A percentile compares a stretch with the other conserved stretches of the same genome.
Evolutionary conservation across 2,329 filamentous ascomycete species (phyloP).

Genomic region (Raffaelea ambrosiae): DNA sequence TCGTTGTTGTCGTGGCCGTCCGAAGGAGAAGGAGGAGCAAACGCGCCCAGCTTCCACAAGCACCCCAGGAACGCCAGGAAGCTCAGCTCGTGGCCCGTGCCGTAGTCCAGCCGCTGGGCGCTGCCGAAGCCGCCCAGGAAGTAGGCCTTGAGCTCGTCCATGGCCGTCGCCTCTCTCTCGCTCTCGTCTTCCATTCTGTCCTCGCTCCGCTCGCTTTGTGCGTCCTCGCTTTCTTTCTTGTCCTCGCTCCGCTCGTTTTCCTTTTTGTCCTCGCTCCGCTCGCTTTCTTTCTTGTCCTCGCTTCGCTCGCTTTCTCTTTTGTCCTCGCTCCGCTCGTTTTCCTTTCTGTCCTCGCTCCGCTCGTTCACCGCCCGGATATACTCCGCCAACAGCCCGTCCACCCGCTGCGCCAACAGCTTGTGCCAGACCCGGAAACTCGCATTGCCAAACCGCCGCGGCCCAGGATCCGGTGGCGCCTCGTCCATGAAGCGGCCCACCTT

Average conservation of each 20-base stretch:
- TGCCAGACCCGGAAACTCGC: slow-evolving; percentile 83
- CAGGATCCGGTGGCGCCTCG: slow-evolving; percentile 74
- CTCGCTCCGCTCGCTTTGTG: not conserved
- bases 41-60: slow-evolving; percentile 83
- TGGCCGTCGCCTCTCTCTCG: slow-evolving; percentile 34
- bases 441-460: slow-evolving; percentile 87
- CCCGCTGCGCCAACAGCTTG: slow-evolving; percentile 53
- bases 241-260: slow-evolving; percentile 17
- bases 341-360: slow-evolving; percentile 13
- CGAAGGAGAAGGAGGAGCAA: too few relatives aligned
- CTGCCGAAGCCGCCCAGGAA: slow-evolving; percentile 83
- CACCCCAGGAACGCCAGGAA: slow-evolving; percentile 87
- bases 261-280: not conserved
- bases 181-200: slow-evolving; percentile 10
- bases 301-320: slow-evolving; percentile 15
- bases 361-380: slow-evolving; percentile 37
- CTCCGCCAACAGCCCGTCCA: slow-evolving; percentile 46
- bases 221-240: slow-evolving; percentile 9
- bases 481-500: slow-evolving; percentile 60
- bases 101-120: slow-evolving; percentile 83
- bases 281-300: slow-evolving; percentile 15
- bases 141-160: slow-evolving; percentile 66
- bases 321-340: slow-evolving; percentile 2
- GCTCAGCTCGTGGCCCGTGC: slow-evolving; percentile 90
- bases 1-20: slow-evolving; percentile 30